Evolutionary conservation across 305 asterid species (phyloP), one percentile per base, ranked within the genome.

Genomic region (Coffea humblotiana): DNA sequence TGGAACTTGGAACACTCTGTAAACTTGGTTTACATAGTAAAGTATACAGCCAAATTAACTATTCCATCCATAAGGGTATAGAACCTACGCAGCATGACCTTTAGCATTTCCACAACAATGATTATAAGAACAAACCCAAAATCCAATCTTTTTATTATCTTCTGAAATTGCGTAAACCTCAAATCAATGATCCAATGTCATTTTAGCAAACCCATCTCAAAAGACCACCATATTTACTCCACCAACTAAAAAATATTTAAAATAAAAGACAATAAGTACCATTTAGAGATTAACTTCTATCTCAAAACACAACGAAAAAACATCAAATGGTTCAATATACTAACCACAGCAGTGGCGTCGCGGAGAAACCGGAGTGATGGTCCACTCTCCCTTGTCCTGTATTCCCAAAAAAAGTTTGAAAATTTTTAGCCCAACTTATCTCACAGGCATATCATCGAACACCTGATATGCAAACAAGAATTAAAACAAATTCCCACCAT

Each of bases 291-390:
- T 12, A 65, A 15, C 8, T 14, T 54, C 6, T 51, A 66, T 58
- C 64, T 21, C 25, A 6, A 18, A 19, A 58, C 27, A 58, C 64
- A 25, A 5, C 63, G 45, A 49, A 45, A 61, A 32, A 15, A 23
- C 27, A 15, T 35, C 15, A n/a, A 47, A 3, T 25, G 4, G n/a
- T 60, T 2, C 6, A 40, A 60, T 10, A 48, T 18, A 75, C 88
- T 35, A 83, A 91, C 97, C 92, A 92, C 94, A 13, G 88, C 92
- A 63, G 97, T 88, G 79, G 90, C 92, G 68, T 90, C 96, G 67
- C 92, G 97, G 43, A 91, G 86, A 79, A 79, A 93, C 94, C 8
- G 91, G 84, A 37, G 93, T 88, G 77, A 91, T 87, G 66, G 76
- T 82, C 98, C 96, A 92, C 75, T 93, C 94, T 43, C 83, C 86